phyloP scores from a whole-genome alignment of 2,329 filamentous ascomycete species.

The Cladosporium velox region DNA sequence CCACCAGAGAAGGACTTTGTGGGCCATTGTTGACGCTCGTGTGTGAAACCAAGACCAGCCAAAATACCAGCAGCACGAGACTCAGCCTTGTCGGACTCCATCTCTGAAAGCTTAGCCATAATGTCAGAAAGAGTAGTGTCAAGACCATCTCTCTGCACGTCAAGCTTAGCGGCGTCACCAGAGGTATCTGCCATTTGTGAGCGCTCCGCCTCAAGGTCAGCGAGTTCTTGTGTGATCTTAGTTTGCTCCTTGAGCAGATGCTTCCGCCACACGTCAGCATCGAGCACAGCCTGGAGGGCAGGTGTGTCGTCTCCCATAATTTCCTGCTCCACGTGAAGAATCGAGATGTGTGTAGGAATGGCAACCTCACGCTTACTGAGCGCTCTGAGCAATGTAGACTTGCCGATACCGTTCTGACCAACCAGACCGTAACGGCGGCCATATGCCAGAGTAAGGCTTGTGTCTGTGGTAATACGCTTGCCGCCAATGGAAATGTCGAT shows the following conservation, averaged over 20 bases:
- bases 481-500: slow-evolving; percentile 93
- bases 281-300: slow-evolving; percentile 89
- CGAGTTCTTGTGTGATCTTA: slow-evolving; percentile 76
- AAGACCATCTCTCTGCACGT: slow-evolving; percentile 83
- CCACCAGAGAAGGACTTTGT: slow-evolving; percentile 99
- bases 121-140: slow-evolving; percentile 90
- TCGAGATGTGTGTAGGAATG: slow-evolving; percentile 96
- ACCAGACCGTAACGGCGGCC: slow-evolving; percentile 94
- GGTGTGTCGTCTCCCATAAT: slow-evolving; percentile 94
- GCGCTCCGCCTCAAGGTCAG: slow-evolving; percentile 75
- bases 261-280: slow-evolving; percentile 98
- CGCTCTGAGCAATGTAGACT: slow-evolving; percentile 84
- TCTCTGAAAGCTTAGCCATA: slow-evolving; percentile 88
- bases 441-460: slow-evolving; percentile 84
- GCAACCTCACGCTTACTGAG: slow-evolving; percentile 89
- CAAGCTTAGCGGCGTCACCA: slow-evolving; percentile 79
- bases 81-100: slow-evolving; percentile 99
- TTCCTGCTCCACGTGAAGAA: slow-evolving; percentile 99
- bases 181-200: slow-evolving; percentile 86
- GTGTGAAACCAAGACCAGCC: slow-evolving; percentile 93
- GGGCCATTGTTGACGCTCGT: slow-evolving; percentile 85
- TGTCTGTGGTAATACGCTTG: slow-evolving; percentile 85
- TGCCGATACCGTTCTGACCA: slow-evolving; percentile 95
- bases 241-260: slow-evolving; percentile 87
- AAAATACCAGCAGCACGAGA: slow-evolving; percentile 93